Base-by-base conservation (phyloP, 768 basidiomycete genomes). In the Clavulina sp. region DNA sequence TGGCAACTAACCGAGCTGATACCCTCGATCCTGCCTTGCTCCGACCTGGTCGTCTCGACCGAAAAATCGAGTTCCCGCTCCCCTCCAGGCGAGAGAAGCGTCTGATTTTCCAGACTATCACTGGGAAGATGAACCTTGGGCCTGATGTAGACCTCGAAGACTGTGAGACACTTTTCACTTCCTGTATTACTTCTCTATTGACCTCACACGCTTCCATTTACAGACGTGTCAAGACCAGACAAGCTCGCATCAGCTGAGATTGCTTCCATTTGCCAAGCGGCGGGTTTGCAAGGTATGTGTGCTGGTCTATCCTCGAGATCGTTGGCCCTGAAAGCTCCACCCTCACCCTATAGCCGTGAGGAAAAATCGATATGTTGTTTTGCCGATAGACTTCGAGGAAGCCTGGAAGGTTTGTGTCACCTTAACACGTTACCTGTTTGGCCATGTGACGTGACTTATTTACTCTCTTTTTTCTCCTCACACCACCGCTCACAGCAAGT, bases 1-100 rank as follows among this genome's bases (percentile, higher is more conserved):
- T 97, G 95, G 95, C 95, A 26, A 99, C 95, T 40, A 99, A 99
- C 69, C 84, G 95, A 59, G 86, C 87, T 43, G 95, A 99, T 66
- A 99, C 95, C 4, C 74, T 99, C 29, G 95, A 99, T 66, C 95
- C 95, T 53, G 95, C 95, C 3, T 70, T 99, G 38, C 81, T 99
- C 32, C 88, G 95, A 60, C 95, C 95, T 36, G 95, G 95, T 62
- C 88, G 95, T 60, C 74, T 99, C 9, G 95, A 99, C 68, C 73
- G 95, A 60, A 99, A 99, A 72, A 99, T 99, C 59, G 95, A 99
- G 66, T 97, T 97, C 69, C 95, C 95, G 3, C 71, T 85, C 33
- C 95, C 95, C 31, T 86, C 87, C 16, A 72, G 95, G 55, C 76
- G 95, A 58, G 95, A 99, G 69, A 84, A 92, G 63, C 86, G 95